These are phyloP conservation scores for Pleurotus cornucopiae DNA, from an alignment of 768 basidiomycete species.

Conservation along the genomic window DNA sequence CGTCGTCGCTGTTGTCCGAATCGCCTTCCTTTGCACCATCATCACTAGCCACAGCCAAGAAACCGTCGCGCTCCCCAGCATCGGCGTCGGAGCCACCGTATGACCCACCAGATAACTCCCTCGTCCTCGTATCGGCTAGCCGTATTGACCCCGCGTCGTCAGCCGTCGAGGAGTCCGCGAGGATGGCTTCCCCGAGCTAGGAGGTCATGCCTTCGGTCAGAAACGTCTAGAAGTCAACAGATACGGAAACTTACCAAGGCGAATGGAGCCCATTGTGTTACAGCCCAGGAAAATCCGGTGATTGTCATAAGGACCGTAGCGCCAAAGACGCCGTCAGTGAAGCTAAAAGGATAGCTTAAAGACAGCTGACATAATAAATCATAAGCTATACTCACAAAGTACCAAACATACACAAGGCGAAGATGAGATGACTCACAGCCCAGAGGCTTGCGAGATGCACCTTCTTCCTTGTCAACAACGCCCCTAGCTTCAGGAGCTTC, in stretches of 20 bases:
- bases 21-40: slow-evolving; percentile 22
- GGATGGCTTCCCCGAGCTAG: slow-evolving; percentile 83
- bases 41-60: slow-evolving; percentile 16
- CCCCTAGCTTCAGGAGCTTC: slow-evolving; percentile 15
- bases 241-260: slow-evolving; percentile 57
- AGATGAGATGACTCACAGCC: slow-evolving; percentile 72
- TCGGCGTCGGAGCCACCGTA: slow-evolving; percentile 12
- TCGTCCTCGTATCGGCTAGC: slow-evolving; percentile 40
- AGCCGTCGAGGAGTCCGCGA: slow-evolving; percentile 50
- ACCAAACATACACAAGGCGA: slow-evolving; percentile 73
- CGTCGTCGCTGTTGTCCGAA: slow-evolving; percentile 7
- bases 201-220: neutral
- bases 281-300: slow-evolving; percentile 90
- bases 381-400: slow-evolving; percentile 61
- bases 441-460: slow-evolving; percentile 69
- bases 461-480: slow-evolving; percentile 36
- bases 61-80: slow-evolving; percentile 24
- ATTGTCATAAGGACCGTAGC: slow-evolving; percentile 74
- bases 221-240: neutral
- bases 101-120: slow-evolving; percentile 5
- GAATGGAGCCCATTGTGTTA: slow-evolving; percentile 92
- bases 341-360: slow-evolving; percentile 41
- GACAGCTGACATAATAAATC: no score
- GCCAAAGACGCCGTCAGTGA: slow-evolving; percentile 63
- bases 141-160: slow-evolving; percentile 35